Conservation (phyloP, 768 basidiomycete genomes). For the Suillus alpinus region DNA sequence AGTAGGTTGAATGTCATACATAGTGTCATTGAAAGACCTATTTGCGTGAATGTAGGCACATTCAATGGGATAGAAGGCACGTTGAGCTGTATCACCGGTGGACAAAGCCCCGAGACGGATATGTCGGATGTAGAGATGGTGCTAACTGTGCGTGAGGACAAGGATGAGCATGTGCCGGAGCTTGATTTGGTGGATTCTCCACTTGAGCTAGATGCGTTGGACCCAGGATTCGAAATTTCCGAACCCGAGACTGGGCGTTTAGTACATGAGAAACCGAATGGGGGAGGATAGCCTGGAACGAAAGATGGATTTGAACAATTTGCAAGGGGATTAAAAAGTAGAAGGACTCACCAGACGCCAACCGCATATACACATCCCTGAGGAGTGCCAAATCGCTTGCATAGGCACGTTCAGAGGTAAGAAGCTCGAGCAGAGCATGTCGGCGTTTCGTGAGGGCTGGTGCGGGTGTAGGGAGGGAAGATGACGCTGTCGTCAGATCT, state of each 20-base stretch:
- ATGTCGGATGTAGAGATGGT: conserved; percentile 50
- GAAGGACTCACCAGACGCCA: conserved; percentile 62
- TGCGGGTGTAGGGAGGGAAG: conserved; percentile 28
- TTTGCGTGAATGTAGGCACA: conserved; percentile 26
- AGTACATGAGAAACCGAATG: conserved; percentile 31
- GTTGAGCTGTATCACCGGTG: not conserved
- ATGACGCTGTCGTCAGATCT: conserved; percentile 13
- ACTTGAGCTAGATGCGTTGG: not conserved
- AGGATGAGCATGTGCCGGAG: conserved; percentile 35
- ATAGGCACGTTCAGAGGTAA: conserved; percentile 79
- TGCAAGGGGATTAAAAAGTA: conserved; percentile 1
- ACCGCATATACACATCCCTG: conserved; percentile 72
- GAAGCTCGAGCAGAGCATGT: conserved; percentile 74
- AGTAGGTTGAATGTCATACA: conserved; percentile 40
- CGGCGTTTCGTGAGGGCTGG: conserved; percentile 60
- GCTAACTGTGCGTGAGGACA: conserved; percentile 43
- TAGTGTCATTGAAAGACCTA: conserved; percentile 16
- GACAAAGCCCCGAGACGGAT: conserved; percentile 12
- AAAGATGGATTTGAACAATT: conserved; percentile 11
- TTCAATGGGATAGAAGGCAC: not conserved
- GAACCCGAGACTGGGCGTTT: conserved; percentile 22
- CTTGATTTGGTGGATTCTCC: conserved; percentile 25
- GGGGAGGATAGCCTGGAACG: conserved; percentile 37
- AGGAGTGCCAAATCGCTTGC: conserved; percentile 81
- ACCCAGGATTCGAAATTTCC: conserved; percentile 11